A percentile compares a stretch with the other conserved stretches of the same genome.
These are phyloP conservation scores for Acanthamoeba lenticulata DNA, from an alignment of 208 protist genomes.

Conservation along the genomic window DNA sequence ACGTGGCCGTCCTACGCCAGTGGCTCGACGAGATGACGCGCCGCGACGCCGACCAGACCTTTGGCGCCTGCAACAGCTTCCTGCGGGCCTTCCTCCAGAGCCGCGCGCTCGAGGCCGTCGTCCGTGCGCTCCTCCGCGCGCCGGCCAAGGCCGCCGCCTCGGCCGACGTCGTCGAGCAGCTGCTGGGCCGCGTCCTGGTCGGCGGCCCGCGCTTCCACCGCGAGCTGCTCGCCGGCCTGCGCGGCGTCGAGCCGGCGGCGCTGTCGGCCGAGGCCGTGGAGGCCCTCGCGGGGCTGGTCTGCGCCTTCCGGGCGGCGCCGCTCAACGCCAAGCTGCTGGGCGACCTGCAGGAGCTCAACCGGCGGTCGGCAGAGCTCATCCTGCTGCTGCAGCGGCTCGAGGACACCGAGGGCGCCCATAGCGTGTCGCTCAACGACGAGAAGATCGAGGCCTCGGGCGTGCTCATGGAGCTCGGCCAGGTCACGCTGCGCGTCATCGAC, in stretches of 20 bases:
- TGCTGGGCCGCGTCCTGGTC: neutral
- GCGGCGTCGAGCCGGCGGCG: neutral
- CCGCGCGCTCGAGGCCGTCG: neutral
- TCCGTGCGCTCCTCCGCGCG: neutral
- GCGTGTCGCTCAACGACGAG: constrained; percentile 39
- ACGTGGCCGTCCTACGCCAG: neutral
- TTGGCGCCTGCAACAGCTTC: constrained; percentile 5
- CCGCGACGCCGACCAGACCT: neutral
- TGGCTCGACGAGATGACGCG: constrained; percentile 11
- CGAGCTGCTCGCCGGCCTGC: neutral
- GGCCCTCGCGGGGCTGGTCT: neutral
- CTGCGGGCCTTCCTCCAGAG: constrained; percentile 2
- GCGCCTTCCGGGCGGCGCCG: neutral
- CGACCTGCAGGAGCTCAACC: constrained; percentile 44
- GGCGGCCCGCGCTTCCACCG: neutral
- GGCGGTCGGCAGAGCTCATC: constrained; percentile 36
- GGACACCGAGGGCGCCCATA: constrained; percentile 54
- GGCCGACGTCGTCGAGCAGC: neutral
- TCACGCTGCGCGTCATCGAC: constrained; percentile 37
- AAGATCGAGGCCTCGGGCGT: constrained; percentile 37
- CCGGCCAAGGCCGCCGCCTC: neutral
- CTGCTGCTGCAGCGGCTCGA: constrained; percentile 45
- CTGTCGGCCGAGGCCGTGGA: neutral
- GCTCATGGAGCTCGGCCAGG: constrained; percentile 33
- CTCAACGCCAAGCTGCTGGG: constrained; percentile 22